A percentile compares a stretch with the other conserved stretches of the same genome.
Evolutionary conservation across 1,284 basidiomycete genomes (phyloP).

Genomic region (Microbotryomycetes sp.): DNA sequence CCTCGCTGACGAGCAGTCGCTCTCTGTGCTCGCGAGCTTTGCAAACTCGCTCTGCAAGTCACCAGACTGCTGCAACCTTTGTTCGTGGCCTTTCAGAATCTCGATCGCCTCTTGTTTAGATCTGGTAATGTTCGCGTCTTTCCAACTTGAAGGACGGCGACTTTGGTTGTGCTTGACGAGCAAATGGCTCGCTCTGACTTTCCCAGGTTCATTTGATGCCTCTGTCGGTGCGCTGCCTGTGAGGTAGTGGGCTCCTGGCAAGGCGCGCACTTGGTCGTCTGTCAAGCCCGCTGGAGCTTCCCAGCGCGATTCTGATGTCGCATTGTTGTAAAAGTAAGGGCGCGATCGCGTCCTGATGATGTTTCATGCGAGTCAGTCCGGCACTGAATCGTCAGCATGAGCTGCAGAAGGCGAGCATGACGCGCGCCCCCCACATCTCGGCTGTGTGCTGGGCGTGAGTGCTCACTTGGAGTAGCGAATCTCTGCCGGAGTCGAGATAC

Average conservation of each 20-base stretch:
- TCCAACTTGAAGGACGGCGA: conserved; percentile 83
- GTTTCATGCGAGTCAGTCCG: no score
- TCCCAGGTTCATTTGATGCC: conserved; percentile 40
- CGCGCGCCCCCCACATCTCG: no score
- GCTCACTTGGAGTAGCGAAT: conserved; percentile 4
- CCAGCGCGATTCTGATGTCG: conserved; percentile 72
- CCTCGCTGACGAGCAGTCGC: conserved; percentile 78
- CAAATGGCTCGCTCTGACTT: conserved; percentile 89
- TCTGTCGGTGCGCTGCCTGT: conserved; percentile 33
- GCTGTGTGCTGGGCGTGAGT: neutral
- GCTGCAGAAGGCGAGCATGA: no score
- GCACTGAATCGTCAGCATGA: no score
- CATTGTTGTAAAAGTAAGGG: conserved; percentile 82
- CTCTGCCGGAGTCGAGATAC: no score
- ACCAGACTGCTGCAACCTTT: conserved; percentile 36
- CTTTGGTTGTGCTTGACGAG: conserved; percentile 86
- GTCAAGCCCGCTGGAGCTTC: conserved; percentile 63
- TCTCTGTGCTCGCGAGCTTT: conserved; percentile 63
- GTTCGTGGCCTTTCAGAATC: conserved; percentile 59
- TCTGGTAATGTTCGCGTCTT: conserved; percentile 54
- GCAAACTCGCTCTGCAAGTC: conserved; percentile 53
- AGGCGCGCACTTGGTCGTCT: conserved; percentile 52
- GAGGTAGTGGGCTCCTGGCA: conserved; percentile 60
- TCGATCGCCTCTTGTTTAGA: conserved; percentile 62
- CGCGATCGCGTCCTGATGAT: conserved; percentile 69